Conservation (phyloP, 345 rosid genomes). For the Salix arbutifolia region DNA sequence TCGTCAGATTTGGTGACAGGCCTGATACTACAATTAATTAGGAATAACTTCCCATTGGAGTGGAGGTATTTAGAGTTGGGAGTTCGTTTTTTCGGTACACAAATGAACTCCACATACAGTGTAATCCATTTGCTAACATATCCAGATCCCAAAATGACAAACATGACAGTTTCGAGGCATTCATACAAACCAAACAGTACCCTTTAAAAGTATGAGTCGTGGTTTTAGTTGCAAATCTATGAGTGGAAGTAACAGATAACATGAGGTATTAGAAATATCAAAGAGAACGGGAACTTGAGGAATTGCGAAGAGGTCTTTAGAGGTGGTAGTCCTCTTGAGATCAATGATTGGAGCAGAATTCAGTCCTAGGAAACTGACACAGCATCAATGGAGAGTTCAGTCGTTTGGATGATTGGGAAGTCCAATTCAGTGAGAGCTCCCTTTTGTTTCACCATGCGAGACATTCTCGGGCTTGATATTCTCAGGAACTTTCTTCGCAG, state of each 20-base stretch:
- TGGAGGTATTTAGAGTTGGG: background rate
- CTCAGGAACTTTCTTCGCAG: conserved; percentile 50
- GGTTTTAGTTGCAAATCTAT: background rate
- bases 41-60: background rate
- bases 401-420: conserved; percentile 40
- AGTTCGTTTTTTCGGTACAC: background rate
- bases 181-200: background rate
- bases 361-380: conserved; percentile 41
- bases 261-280: background rate
- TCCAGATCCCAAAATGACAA: background rate
- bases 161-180: background rate
- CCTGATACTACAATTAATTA: background rate
- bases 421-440: conserved; percentile 43
- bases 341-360: conserved; percentile 48
- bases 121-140: background rate
- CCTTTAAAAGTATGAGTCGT: background rate
- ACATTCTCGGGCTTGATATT: background rate
- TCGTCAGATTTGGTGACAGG: background rate
- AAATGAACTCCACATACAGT: background rate
- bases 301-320: conserved; percentile 47
- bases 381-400: conserved; percentile 33
- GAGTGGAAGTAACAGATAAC: background rate
- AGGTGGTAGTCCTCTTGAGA: conserved; percentile 37
- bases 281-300: background rate
- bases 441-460: conserved; percentile 32